Evolutionary conservation across 306 rosid species (phyloP).

Genomic region (Vicia sativa): DNA sequence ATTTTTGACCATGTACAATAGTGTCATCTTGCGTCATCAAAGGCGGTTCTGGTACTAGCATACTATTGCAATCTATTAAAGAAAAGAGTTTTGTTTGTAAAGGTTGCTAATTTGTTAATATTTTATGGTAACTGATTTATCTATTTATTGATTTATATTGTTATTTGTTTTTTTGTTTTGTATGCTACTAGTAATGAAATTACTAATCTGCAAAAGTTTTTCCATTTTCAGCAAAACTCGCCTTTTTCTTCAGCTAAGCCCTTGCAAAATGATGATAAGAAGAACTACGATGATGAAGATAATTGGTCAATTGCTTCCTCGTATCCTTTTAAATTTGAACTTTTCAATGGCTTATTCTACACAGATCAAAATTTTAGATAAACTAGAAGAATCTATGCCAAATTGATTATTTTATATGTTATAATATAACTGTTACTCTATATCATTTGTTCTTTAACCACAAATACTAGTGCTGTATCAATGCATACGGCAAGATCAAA

Average conservation of each 20-base stretch:
- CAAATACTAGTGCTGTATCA: conserved; percentile 62
- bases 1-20: too few relatives aligned
- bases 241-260: conserved; percentile 64
- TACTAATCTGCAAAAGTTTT: conserved; percentile 18
- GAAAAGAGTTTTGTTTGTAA: conserved; percentile 9
- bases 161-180: not conserved
- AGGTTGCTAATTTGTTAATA: conserved; percentile 10
- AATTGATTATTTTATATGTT: not conserved
- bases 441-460: conserved; percentile 53
- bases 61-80: not conserved
- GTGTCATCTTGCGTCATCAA: too few relatives aligned
- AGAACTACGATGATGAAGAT: conserved; percentile 82
- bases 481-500: conserved; percentile 72
- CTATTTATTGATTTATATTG: not conserved
- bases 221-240: conserved; percentile 64
- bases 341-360: conserved; percentile 32
- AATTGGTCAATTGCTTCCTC: conserved; percentile 85
- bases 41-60: too few relatives aligned
- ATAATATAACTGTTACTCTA: not conserved
- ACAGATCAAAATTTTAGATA: conserved; percentile 7
- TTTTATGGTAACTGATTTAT: conserved; percentile 23
- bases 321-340: conserved; percentile 69
- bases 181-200: not conserved
- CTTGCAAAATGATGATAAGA: conserved; percentile 55
- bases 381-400: conserved; percentile 7